Evolutionary conservation across 2,329 filamentous ascomycete genomes (phyloP), one percentile per base, ranked within the genome.

Genomic region (Aspergillus alliaceus): DNA sequence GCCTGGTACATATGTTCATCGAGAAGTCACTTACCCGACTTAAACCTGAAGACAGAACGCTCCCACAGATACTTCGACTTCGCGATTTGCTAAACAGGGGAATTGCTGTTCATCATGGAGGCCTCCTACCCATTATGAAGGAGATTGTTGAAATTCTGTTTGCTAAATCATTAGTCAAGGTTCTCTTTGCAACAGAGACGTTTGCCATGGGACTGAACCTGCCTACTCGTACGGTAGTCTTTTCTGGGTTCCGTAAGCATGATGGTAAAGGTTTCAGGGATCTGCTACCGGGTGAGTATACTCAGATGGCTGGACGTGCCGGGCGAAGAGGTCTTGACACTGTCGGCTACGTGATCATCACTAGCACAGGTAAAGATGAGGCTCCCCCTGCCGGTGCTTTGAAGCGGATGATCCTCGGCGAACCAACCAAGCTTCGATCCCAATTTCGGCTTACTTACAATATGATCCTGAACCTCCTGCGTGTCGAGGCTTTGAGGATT

Each of bases 371-470:
- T 15, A 86, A 85, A 49, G 91, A 96, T 61, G 92, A 98, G 76
- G 92, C 93, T 18, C 95, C 95, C 2, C 90, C 93, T 2, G 91
- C 91, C 50, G 85, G 83, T 32, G 87, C 93, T 55, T 79, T 99
- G 54, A 86, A 91, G 57, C 90, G 91, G 69, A 98, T 99, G 91
- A 97, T 99, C 62, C 83, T 98, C 4, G 95, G 95, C 53, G 90
- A 96, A 68, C 93, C 95, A 31, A 96, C 92, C 25, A 98, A 98
- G 77, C 83, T 99, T 49, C 86, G 92, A 47, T 98, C 93, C 6
- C 95, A 99, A 70, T 99, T 99, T 81, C 86, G 95, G 59, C 81
- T 99, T 48, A 99, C 96, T 0, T 99, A 99, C 80, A 99, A 98
- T 77, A 99, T 99, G 95, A 99, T 99, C 59, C 80, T 99, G 29